A percentile compares a stretch with the other conserved stretches of the same genome.
Conservation (phyloP, 23 red algal species). For the Gracilaria vermiculophylla region DNA sequence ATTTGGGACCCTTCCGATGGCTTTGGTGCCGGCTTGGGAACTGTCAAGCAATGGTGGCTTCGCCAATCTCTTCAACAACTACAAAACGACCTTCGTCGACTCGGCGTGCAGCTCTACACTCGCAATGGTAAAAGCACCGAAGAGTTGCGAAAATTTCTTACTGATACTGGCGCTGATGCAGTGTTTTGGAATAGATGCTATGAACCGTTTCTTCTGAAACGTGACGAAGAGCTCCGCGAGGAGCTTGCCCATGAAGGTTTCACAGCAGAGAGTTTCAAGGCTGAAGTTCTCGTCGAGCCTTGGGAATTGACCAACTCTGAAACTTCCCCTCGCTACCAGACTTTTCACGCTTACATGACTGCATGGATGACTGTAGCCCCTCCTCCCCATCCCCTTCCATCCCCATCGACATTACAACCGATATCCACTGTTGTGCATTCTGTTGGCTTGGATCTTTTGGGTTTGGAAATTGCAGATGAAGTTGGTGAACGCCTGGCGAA, state of each 20-base stretch:
- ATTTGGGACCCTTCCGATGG: slow-evolving; percentile 65
- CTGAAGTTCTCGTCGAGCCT: slow-evolving; percentile 97
- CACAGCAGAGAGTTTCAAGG: slow-evolving; percentile 90
- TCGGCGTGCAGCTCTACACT: slow-evolving; percentile 78
- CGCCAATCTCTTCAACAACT: slow-evolving; percentile 58
- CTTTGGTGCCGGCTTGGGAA: slow-evolving; percentile 45
- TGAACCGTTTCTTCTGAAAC: slow-evolving; percentile 75
- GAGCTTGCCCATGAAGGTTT: slow-evolving; percentile 56
- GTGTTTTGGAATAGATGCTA: slow-evolving; percentile 99
- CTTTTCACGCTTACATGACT: slow-evolving; percentile 86
- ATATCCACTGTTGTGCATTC: slow-evolving; percentile 25
- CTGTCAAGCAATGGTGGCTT: slow-evolving; percentile 88
- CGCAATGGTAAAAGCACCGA: slow-evolving; percentile 60
- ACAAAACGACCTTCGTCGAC: slow-evolving; percentile 51
- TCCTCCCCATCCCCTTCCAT: slow-evolving; percentile 83
- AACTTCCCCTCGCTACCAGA: slow-evolving; percentile 38
- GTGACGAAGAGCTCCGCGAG: slow-evolving; percentile 75
- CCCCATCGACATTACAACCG: slow-evolving; percentile 37
- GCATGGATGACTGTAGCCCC: slow-evolving; percentile 95
- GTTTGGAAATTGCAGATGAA: slow-evolving; percentile 31
- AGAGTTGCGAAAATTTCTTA: slow-evolving; percentile 60
- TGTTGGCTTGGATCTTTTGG: slow-evolving; percentile 48
- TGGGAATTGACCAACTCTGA: slow-evolving; percentile 80
- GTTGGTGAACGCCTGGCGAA: slow-evolving; percentile 25
- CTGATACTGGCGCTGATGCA: slow-evolving; percentile 71